Base-by-base conservation (phyloP, 2,329 filamentous ascomycete genomes). In the Grosmannia serpens region DNA sequence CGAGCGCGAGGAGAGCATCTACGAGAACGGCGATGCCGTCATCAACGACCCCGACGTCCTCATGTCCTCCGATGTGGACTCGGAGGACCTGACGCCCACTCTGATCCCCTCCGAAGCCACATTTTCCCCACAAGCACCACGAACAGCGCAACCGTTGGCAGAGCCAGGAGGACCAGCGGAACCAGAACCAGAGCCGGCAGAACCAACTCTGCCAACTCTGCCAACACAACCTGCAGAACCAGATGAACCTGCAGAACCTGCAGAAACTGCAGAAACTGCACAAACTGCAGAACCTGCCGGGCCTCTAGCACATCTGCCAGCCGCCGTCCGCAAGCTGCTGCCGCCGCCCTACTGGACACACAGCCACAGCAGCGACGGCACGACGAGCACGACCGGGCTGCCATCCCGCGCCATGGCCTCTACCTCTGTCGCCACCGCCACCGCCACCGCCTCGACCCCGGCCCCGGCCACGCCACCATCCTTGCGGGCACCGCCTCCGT, bases 291-390 rank as follows among this genome's bases (percentile, higher is more conserved):
- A 44, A 9, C 41, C 2, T 20, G 38, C 41, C 4, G 20, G 41
- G 7, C 17, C 41, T 1, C 27, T 3, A 2, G 35, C 10, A 7
- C 17, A 24, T n/a, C 49, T 26, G 41, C 41, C 20, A 6, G 41
- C 53, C 56, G 13, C 57, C 50, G 11, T 52, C 55, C 33, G 11
- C n/a, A 17, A 44, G 9, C 56, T 55, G 17, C 55, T 58, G 29
- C 58, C 62, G 17, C 62, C 62, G 4, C 53, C 49, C 41, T 64
- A 62, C 46, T 63, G 62, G 62, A 63, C 53, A 24, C 62, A 63
- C 51, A 63, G 59, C 50, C n/a, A 27, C 55, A 31, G 22, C 38
- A 24, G 24, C 33, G 2, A 10, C 24, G 22, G 15, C 44, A 8
- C 44, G 44, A 17, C 5, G 4, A 13, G 15, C 15, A 10, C 38